Evolutionary conservation across 1,284 basidiomycete genomes (phyloP).

Genomic region (Malassezia vespertilionis): DNA sequence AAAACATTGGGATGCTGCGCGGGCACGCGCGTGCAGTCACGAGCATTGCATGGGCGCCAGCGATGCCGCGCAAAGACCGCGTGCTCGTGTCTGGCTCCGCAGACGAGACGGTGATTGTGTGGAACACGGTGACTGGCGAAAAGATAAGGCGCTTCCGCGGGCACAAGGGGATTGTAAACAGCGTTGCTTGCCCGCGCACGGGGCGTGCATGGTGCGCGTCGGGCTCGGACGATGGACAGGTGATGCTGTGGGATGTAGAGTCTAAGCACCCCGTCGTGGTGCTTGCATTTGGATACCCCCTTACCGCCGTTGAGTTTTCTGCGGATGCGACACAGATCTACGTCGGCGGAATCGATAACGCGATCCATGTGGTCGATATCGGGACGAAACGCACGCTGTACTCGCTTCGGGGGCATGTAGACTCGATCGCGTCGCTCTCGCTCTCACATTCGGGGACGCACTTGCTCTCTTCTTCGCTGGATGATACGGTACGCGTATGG

Average conservation of each 20-base stretch:
- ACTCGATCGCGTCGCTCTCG: slow-evolving; percentile 33
- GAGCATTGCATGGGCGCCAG: slow-evolving; percentile 29
- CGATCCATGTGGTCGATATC: slow-evolving; percentile 38
- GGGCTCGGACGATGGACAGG: slow-evolving; percentile 41
- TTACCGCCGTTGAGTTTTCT: slow-evolving; percentile 43
- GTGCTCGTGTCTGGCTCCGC: slow-evolving; percentile 41
- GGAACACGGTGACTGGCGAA: slow-evolving; percentile 30
- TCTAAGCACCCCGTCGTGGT: slow-evolving; percentile 29
- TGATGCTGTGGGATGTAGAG: slow-evolving; percentile 42
- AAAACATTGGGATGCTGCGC: slow-evolving; percentile 39
- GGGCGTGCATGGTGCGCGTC: slow-evolving; percentile 29
- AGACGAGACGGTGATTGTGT: slow-evolving; percentile 41
- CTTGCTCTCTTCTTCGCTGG: slow-evolving; percentile 35
- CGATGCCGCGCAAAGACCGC: slow-evolving; percentile 14
- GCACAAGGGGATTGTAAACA: slow-evolving; percentile 42
- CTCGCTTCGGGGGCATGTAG: slow-evolving; percentile 31
- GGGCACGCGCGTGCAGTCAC: slow-evolving; percentile 42
- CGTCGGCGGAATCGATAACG: slow-evolving; percentile 46
- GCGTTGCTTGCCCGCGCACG: slow-evolving; percentile 29
- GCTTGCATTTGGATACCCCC: slow-evolving; percentile 41
- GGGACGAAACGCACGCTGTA: slow-evolving; percentile 28
- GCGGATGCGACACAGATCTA: slow-evolving; percentile 43
- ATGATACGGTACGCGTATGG: slow-evolving; percentile 44
- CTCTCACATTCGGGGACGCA: slow-evolving; percentile 42
- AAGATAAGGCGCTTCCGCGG: slow-evolving; percentile 37